Evolutionary conservation across 1,284 basidiomycete genomes (phyloP).

Genomic region (Cutaneotrichosporon arboriforme): DNA sequence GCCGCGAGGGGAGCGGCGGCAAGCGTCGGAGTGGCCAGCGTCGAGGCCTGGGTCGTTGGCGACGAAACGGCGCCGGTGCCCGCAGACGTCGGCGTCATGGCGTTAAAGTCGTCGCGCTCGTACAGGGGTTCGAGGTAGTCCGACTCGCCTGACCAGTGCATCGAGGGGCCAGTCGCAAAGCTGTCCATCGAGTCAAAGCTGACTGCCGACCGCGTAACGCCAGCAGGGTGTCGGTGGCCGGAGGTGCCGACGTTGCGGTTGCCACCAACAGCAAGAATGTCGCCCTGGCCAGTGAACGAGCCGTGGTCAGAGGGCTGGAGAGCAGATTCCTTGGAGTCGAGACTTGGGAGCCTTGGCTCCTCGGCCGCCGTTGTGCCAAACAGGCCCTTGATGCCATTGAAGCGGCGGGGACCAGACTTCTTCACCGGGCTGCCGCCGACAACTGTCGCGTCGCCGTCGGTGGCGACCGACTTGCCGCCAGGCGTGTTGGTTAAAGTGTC

Average conservation of each 20-base stretch:
- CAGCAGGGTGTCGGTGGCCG: neutral
- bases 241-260: neutral
- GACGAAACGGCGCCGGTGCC: neutral
- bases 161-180: constrained; percentile 42
- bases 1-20: neutral
- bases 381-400: constrained; percentile 4
- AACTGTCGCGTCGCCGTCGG: neutral
- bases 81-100: neutral
- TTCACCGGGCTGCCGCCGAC: neutral
- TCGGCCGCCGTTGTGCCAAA: neutral
- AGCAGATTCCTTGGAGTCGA: neutral
- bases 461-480: neutral
- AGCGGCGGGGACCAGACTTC: constrained; percentile 2
- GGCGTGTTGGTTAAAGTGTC: constrained; percentile 7
- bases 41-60: neutral
- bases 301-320: neutral
- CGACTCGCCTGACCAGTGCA: constrained; percentile 46
- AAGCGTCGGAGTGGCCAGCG: neutral
- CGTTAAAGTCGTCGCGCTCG: constrained; percentile 1
- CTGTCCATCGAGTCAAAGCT: constrained; percentile 19
- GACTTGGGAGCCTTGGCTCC: neutral
- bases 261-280: neutral
- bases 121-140: constrained; percentile 18
- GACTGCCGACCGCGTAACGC: neutral
- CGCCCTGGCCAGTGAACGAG: constrained; percentile 6